Evolutionary conservation across 2,329 filamentous ascomycete species (phyloP), one percentile per base, ranked within the genome.

Genomic region (Ceratocystis destructans): DNA sequence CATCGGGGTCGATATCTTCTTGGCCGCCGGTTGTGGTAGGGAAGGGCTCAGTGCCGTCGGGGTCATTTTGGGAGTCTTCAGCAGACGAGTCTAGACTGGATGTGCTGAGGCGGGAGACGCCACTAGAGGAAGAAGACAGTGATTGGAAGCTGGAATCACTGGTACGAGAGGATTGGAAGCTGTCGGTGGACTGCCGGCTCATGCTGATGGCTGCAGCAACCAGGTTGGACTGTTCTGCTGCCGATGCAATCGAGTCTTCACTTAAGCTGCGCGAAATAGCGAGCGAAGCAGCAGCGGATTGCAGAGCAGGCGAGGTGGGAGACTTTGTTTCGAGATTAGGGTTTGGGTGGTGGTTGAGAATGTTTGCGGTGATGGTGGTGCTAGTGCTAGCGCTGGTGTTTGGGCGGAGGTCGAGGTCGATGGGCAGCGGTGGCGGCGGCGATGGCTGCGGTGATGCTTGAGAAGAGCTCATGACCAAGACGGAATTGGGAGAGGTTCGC

Each of bases 171-270:
- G 67, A 66, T 55, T 66, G 64, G 45, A 68, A 68, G 62, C 64
- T 64, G 62, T 61, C 50, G 41, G 67, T 61, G 6, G 67, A 68
- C 31, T 68, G 67, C 28, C 67, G 67, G 45, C 64, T 65, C 28
- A 68, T 61, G 22, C 41, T 65, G 15, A 68, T 68, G 25, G 66
- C 66, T 6, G 66, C 66, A 61, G 65, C 62, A 50, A 64, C 66
- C 8, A 68, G 63, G 22, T 83, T 85, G 66, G 78, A 78, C 68
- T 81, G 78, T 8, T 83, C 86, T 31, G 82, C 79, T 61, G 84
- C 82, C 17, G 84, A 85, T 15, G 81, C 79, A 17, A 80, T 80
- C 1, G 86, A 91, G 25, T 61, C 64, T 31, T 68, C 66, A 10
- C 63, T 65, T 20, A 68, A 61, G 46, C 64, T 65, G 17, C 66